Evolutionary conservation across 2,329 filamentous ascomycete genomes (phyloP), one percentile per base, ranked within the genome.

Genomic region (Penicillium sp.): DNA sequence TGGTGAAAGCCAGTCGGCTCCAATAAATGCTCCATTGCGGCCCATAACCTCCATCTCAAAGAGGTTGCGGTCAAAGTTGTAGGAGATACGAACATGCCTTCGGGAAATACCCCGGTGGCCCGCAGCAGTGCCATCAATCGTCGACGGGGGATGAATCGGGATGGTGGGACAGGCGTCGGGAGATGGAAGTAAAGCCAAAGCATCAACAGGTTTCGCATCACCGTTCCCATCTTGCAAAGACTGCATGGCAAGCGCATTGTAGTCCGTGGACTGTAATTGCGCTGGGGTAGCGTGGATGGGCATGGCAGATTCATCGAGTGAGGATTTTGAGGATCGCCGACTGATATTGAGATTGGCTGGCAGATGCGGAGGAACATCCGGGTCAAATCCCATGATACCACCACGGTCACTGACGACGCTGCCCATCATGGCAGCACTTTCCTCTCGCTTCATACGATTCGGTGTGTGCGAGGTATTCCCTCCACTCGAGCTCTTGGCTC

Each of bases 21-120:
- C 74, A 41, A 79, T 70, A 41, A 78, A 76, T 23, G 76, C 72
- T 40, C 78, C 77, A 48, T 81, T 81, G 36, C 72, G 67, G 23
- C 80, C 79, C 34, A 80, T 69, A 2, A 82, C 75, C 38, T 76
- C 68, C 64, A 83, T 71, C 50, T 80, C 73, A 55, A 81, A 84
- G 23, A 70, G 53, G 32, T 75, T 72, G 25, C 71, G 68, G 28
- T 78, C 71, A 46, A 77, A 76, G 42, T 80, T 78, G 65, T 79
- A 83, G 17, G 71, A 68, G 43, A 84, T 81, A 43, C 74, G 76
- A 36, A 80, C 72, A 55, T 84, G 80, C 51, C 79, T 74, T 16
- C 79, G 71, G 3, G 80, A 83, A 21, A 83, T 83, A 29, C 74
- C 74, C 46, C 75, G 77, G 48, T 80, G 76, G 11, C 71, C 71